Evolutionary conservation across 345 rosid genomes (phyloP), one percentile per base, ranked within the genome.

Genomic region (Syzygium aqueum): DNA sequence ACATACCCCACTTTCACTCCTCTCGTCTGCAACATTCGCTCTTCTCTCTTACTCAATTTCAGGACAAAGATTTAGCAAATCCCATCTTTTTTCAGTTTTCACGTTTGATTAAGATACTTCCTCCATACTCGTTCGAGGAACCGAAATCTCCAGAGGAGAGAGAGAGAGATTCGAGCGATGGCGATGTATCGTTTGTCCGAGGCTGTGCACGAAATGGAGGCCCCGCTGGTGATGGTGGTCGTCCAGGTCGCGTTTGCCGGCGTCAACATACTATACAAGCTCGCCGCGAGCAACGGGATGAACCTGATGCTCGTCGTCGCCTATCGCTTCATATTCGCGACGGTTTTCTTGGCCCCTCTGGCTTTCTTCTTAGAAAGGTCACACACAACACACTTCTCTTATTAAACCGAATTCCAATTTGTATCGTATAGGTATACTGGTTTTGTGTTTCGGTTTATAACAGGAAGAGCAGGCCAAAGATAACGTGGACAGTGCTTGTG

Each of bases 401-500:
- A 9, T 65, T 30, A 30, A 63, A 28, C 77, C 22, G 28, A 65
- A 30, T 65, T 28, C 21, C 28, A 33, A 17, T 2, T 12, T 33
- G 23, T 67, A 67, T 17, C 17, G 23, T 67, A 67, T 67, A 19
- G 13, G 30, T 27, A 21, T 51, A 28, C 40, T 46, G 33, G 17
- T 67, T 52, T 51, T 16, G 0, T 12, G 15, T 40, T 85, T 85
- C 23, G 9, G 43, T 19, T 56, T 33, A 10, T 7, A 37, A 73
- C 90, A 93, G 96, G 93, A 89, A 91, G 50, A 89, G 37, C 67
- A 93, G 91, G 91, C 95, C 94, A 53, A 93, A 91, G 85, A 54
- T 94, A 65, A 92, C 94, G 33, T 90, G 95, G 92, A 91, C 33
- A 17, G 77, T 95, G 33, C 87, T 91, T 23, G 84, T 90, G 51